Evolutionary conservation across 2,329 filamentous ascomycete genomes (phyloP).

Genomic region (Neoscytalidium dimidiatum): DNA sequence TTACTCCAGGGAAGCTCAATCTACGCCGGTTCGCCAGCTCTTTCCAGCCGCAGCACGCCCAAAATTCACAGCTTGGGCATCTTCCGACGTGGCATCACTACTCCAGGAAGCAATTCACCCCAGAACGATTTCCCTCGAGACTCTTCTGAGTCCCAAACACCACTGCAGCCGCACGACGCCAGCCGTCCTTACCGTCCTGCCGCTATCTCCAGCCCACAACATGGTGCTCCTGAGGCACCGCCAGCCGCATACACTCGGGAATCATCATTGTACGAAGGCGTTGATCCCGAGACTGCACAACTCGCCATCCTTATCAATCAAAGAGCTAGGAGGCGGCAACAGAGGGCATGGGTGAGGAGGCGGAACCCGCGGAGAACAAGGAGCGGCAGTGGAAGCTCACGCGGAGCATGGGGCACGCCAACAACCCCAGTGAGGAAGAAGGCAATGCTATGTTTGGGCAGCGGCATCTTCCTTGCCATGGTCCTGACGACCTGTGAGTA

Average conservation of each 20-base stretch:
- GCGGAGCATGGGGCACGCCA: background rate
- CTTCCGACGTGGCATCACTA: background rate
- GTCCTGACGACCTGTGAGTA: conserved; percentile 7
- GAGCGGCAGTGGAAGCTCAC: background rate
- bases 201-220: background rate
- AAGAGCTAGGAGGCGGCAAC: conserved; percentile 4
- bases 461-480: conserved; percentile 62
- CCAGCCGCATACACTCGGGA: background rate
- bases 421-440: conserved; percentile 2
- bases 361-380: conserved; percentile 3
- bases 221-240: background rate
- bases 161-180: background rate
- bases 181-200: background rate
- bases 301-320: background rate
- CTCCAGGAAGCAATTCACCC: background rate
- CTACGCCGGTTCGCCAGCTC: background rate
- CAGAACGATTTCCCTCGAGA: background rate
- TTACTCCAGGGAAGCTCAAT: background rate
- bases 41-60: conserved; percentile 4
- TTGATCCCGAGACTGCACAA: conserved; percentile 19
- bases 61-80: background rate
- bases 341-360: conserved; percentile 10
- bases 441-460: conserved; percentile 56
- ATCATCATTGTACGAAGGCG: background rate
- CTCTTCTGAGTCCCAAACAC: background rate